Evolutionary conservation across 2,329 filamentous ascomycete genomes (phyloP), one percentile per base, ranked within the genome.

Genomic region (Aspergillus quadricinctus): DNA sequence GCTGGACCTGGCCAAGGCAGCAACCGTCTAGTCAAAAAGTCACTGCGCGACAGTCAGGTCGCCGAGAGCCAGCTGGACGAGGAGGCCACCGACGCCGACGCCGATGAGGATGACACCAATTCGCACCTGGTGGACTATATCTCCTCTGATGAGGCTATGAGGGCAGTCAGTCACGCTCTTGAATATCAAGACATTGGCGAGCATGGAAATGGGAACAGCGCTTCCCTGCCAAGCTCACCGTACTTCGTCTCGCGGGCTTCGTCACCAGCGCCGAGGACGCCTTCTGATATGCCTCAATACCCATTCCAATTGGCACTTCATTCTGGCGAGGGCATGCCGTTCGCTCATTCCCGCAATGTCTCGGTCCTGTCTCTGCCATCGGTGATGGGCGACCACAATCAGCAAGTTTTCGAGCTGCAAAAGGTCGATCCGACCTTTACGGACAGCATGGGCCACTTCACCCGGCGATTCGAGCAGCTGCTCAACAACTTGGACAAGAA

Each of bases 371-470:
- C 81, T 77, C 77, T 4, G 78, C 87, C 23, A 78, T 85, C 23
- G 81, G 83, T 25, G 82, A 83, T 54, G 83, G 82, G 84, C 19
- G 83, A 83, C 57, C 31, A 37, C 31, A 37, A 37, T 37, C 84
- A 84, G 64, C 80, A 80, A 50, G 79, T 85, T 63, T 84, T 81
- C 64, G 80, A 82, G 59, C 78, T 86, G 25, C 85, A 88, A 65
- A 83, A 87, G 56, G 82, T 88, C 0, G 83, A 85, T 62, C 85
- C 84, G 2, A 85, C 83, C 73, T 88, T 88, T 72, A 86, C 81
- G 6, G 85, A 88, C 65, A 79, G 80, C 48, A 82, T 78, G 29
- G 84, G 83, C 37, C 76, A 84, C 58, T 88, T 84, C 68, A 83
- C 81, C 58, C 75, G 77, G 58, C 77, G 74, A 4, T 87, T 86